A percentile compares a stretch with the other conserved stretches of the same genome.
Evolutionary conservation across 164 flowering plant species (phyloP).

Genomic region (Aristolochia fimbriata): DNA sequence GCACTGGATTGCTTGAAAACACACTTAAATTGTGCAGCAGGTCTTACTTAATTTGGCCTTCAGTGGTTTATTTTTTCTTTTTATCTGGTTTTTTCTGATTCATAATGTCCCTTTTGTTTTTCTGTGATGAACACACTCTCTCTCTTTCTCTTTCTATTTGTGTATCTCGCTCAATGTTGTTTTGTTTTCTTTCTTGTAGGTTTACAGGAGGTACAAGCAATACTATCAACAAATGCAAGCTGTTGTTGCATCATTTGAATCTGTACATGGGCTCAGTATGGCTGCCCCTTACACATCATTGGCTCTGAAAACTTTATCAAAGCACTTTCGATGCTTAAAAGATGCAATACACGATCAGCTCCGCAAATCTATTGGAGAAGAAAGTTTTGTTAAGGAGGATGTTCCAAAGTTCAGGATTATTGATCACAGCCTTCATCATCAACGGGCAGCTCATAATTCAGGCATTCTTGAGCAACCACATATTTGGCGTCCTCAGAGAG

Average conservation of each 20-base stretch:
- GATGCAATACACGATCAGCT: slow-evolving; percentile 64
- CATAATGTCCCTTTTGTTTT: no score
- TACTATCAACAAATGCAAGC: slow-evolving; percentile 73
- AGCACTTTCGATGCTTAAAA: slow-evolving; percentile 60
- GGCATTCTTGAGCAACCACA: slow-evolving; percentile 43
- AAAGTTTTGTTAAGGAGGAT: slow-evolving; percentile 22
- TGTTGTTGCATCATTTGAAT: slow-evolving; percentile 69
- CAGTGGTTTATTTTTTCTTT: no score
- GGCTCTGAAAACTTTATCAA: slow-evolving; percentile 59
- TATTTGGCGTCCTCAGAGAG: slow-evolving; percentile 86
- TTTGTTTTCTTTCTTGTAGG: slow-evolving; percentile 20
- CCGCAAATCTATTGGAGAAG: slow-evolving; percentile 27
- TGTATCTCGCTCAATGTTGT: no score
- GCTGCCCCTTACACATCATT: slow-evolving; percentile 66
- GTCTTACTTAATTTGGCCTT: no score
- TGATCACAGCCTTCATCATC: slow-evolving; percentile 24
- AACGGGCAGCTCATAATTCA: slow-evolving; percentile 24
- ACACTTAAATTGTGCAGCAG: no score
- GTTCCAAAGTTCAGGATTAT: slow-evolving; percentile 18
- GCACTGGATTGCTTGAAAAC: no score
- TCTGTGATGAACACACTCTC: no score
- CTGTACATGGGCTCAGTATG: slow-evolving; percentile 66
- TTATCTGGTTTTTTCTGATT: no score
- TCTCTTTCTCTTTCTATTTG: no score
- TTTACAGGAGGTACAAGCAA: slow-evolving; percentile 65